A percentile compares a stretch with the other conserved stretches of the same genome.
Conservation (phyloP, 2,329 filamentous ascomycete genomes). For the Bipolaris sorokiniana region DNA sequence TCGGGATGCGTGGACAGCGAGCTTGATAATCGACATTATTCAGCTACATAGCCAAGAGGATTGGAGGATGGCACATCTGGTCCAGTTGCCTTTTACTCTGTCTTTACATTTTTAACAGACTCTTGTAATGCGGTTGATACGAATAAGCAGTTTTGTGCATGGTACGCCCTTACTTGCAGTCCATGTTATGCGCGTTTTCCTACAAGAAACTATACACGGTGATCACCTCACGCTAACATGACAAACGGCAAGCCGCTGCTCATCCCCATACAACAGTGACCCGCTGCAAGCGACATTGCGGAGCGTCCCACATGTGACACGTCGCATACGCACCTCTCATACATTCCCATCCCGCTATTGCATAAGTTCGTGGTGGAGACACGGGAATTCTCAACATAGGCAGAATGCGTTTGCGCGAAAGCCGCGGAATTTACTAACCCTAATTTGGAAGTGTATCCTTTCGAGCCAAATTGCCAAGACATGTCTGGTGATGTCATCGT, state of each 20-base stretch:
- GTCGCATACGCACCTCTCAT: not conserved
- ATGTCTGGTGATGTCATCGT: conserved; percentile 2
- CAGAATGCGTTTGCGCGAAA: not conserved
- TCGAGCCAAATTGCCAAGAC: not conserved
- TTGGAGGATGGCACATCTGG: not conserved
- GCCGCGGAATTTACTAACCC: not conserved
- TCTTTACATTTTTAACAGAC: not conserved
- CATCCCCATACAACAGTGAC: not conserved
- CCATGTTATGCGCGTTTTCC: not conserved
- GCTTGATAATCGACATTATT: not conserved
- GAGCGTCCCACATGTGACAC: conserved; percentile 1
- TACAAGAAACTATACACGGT: not conserved
- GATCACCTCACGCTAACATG: not conserved
- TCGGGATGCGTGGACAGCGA: not conserved
- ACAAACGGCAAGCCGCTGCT: not conserved
- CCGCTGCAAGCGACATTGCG: not conserved
- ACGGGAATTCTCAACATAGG: not conserved
- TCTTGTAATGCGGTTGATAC: not conserved
- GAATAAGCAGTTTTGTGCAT: not conserved
- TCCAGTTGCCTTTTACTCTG: too few species aligned
- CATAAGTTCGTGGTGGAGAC: conserved; percentile 3
- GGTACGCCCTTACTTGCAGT: not conserved
- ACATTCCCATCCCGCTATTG: not conserved
- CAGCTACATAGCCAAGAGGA: not conserved
- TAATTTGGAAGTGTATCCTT: not conserved